These are phyloP conservation scores for Garcileccinum viscosum DNA, from an alignment of 1,284 basidiomycete species.

Conservation along the genomic window DNA sequence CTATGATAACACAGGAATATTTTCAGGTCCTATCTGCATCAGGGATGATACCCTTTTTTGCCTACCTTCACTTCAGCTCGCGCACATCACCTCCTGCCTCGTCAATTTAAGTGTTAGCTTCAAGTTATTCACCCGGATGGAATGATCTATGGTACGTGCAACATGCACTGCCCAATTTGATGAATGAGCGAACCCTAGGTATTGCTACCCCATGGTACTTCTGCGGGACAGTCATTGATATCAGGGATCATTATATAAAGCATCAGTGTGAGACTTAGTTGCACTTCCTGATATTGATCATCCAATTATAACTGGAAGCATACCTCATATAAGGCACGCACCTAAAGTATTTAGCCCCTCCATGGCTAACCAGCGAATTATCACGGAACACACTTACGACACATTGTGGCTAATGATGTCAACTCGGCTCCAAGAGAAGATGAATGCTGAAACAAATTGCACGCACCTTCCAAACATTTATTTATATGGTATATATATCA, in stretches of 20 bases:
- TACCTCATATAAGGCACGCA: neutral
- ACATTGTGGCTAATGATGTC: neutral
- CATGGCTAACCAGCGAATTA: neutral
- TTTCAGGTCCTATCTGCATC: neutral
- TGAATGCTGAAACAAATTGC: neutral
- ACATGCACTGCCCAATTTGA: neutral
- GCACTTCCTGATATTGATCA: neutral
- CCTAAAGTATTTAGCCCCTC: neutral
- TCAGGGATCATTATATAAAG: neutral
- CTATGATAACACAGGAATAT: neutral
- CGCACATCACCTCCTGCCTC: neutral
- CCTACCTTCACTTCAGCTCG: slow-evolving; percentile 8
- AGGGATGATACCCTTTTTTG: slow-evolving; percentile 10
- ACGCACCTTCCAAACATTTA: neutral
- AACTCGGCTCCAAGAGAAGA: neutral
- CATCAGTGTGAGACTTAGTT: neutral
- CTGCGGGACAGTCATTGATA: neutral
- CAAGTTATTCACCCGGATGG: neutral
- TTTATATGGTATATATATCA: neutral
- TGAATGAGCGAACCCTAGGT: neutral
- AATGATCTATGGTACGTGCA: neutral
- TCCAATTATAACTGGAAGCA: neutral
- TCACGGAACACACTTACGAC: too few species aligned
- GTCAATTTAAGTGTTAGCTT: neutral
- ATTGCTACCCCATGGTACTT: neutral